A percentile compares a stretch with the other conserved stretches of the same genome.
Conservation (phyloP, 1,284 basidiomycete genomes). For the Naganishia cerealis region DNA sequence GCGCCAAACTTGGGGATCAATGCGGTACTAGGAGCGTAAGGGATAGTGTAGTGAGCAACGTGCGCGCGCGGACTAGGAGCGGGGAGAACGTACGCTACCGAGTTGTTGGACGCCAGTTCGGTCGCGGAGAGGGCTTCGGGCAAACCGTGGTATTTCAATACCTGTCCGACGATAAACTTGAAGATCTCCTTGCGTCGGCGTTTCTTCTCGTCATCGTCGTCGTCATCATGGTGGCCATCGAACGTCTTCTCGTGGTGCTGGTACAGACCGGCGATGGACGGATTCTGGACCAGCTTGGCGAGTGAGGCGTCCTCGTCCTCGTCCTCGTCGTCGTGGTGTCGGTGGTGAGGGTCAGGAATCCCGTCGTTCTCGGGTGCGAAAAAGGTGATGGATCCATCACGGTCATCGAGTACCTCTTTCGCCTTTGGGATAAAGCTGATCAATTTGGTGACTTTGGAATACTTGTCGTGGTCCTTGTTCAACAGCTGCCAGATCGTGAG, state of each 20-base stretch:
- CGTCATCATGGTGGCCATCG: conserved; percentile 35
- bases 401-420: conserved; percentile 50
- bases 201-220: conserved; percentile 59
- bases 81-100: conserved; percentile 53
- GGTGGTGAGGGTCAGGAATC: conserved; percentile 40
- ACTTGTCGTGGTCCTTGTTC: conserved; percentile 48
- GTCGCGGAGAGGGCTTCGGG: conserved; percentile 55
- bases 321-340: conserved; percentile 39
- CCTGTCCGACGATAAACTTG: conserved; percentile 60
- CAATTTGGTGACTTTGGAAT: conserved; percentile 51
- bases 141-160: conserved; percentile 67
- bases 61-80: neutral
- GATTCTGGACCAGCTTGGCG: conserved; percentile 40
- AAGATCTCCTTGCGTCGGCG: conserved; percentile 58
- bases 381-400: conserved; percentile 51
- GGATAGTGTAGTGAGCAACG: neutral
- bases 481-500: conserved; percentile 49
- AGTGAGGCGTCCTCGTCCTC: conserved; percentile 43
- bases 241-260: conserved; percentile 16
- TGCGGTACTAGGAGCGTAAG: conserved; percentile 51
- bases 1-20: conserved; percentile 60
- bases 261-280: conserved; percentile 41
- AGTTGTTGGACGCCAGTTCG: conserved; percentile 62
- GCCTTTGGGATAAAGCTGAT: conserved; percentile 46
- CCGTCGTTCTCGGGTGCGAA: conserved; percentile 54